phyloP scores from a whole-genome alignment of 805 yeast genomes.

The Millerozyma acaciae region DNA sequence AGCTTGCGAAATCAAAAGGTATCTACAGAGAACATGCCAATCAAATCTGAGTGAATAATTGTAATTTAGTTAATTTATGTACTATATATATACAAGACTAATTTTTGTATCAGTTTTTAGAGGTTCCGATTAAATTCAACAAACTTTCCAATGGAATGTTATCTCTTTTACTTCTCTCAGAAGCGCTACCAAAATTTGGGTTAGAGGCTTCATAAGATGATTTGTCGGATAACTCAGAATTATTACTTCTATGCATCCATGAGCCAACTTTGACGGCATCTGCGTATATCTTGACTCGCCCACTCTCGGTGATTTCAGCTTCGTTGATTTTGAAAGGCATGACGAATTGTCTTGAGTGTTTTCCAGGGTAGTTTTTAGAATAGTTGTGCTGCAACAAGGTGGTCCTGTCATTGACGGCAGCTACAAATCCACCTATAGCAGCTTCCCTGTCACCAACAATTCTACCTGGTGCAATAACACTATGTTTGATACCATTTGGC shows the following conservation, averaged over 20 bases:
- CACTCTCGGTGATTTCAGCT: constrained; percentile 35
- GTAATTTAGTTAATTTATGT: too few relatives aligned
- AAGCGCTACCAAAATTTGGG: constrained; percentile 28
- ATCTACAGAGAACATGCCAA: too few relatives aligned
- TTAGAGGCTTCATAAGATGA: constrained; percentile 27
- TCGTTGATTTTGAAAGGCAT: constrained; percentile 40
- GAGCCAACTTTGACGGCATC: constrained; percentile 39
- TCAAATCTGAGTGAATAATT: too few relatives aligned
- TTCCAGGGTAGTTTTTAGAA: constrained; percentile 37
- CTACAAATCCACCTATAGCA: constrained; percentile 50
- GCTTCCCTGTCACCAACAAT: constrained; percentile 44
- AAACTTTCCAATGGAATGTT: constrained; percentile 21
- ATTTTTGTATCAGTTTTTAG: constrained; percentile 2
- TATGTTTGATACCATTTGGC: constrained; percentile 63
- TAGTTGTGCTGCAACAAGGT: constrained; percentile 36
- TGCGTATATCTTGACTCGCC: constrained; percentile 34
- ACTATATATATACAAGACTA: constrained; percentile 4
- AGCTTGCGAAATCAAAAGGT: too few relatives aligned
- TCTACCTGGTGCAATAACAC: constrained; percentile 66
- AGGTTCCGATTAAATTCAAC: constrained; percentile 19
- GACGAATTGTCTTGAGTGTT: constrained; percentile 39
- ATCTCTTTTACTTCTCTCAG: constrained; percentile 32
- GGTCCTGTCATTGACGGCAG: constrained; percentile 33
- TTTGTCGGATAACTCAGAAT: constrained; percentile 16
- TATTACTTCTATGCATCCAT: constrained; percentile 33